phyloP scores from a whole-genome alignment of 2,329 filamentous ascomycete genomes.

The Pseudogymnoascus sp. region DNA sequence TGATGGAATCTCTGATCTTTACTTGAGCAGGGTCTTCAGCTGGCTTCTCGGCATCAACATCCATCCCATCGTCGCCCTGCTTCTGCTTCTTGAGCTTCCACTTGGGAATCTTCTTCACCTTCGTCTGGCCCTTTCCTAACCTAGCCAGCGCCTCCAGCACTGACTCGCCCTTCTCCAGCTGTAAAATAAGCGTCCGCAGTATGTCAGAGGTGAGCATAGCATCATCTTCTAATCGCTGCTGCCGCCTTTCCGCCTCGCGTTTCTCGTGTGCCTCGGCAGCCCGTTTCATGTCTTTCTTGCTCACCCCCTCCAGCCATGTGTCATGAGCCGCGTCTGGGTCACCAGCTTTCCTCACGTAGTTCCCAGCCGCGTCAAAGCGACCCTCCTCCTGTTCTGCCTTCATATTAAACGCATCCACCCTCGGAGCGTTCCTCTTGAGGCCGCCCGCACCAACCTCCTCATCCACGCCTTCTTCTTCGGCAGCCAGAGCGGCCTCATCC shows the following conservation, averaged over 20 bases:
- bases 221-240: slow-evolving; percentile 67
- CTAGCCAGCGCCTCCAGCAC: slow-evolving; percentile 79
- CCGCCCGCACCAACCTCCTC: slow-evolving; percentile 85
- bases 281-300: slow-evolving; percentile 85
- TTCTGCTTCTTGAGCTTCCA: slow-evolving; percentile 65
- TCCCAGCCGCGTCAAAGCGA: slow-evolving; percentile 81
- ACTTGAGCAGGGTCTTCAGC: slow-evolving; percentile 60
- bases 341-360: slow-evolving; percentile 79
- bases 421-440: slow-evolving; percentile 86
- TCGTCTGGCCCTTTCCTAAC: slow-evolving; percentile 60
- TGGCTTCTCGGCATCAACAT: slow-evolving; percentile 51
- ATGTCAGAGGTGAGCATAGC: slow-evolving; percentile 64
- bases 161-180: slow-evolving; percentile 74
- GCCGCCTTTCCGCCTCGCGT: slow-evolving; percentile 66
- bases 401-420: slow-evolving; percentile 95
- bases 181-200: slow-evolving; percentile 61
- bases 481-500: slow-evolving; percentile 66
- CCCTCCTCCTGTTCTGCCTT: slow-evolving; percentile 84
- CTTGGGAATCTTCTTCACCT: slow-evolving; percentile 51
- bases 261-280: slow-evolving; percentile 83
- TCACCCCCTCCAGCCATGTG: slow-evolving; percentile 83
- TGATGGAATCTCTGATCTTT: slow-evolving; percentile 63
- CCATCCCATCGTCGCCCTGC: slow-evolving; percentile 52
- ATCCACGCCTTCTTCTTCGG: slow-evolving; percentile 68
- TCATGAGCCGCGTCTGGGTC: slow-evolving; percentile 90